Base-by-base conservation (phyloP, 176 grass and related monocot species). In the Luzula sylvatica region DNA sequence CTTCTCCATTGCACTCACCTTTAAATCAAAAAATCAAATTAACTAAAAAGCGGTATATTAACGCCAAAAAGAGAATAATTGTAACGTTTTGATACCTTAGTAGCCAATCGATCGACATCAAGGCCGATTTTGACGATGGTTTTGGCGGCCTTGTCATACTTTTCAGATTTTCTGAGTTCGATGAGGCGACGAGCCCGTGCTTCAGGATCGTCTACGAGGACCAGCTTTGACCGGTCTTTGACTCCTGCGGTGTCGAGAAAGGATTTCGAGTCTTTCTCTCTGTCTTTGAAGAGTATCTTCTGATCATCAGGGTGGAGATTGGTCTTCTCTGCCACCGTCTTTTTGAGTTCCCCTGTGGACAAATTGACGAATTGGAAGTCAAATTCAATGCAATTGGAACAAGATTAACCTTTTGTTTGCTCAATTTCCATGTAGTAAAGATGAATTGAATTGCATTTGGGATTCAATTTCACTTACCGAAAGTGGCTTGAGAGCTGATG, bases 161-260 rank as follows among this genome's bases (percentile, higher is more conserved):
- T 69, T 1, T 78, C 75, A 26, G 35, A 59, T 16, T 78, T 81
- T 41, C 75, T 81, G 74, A 87, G 50, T 78, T 92, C 78, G 45
- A 98, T 70, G 26, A 98, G 82, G n/a, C 93, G 93, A 11, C 84
- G 71, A 13, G 86, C 86, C 23, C 64, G 75, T 16, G 86, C 86
- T 56, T 81, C 74, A 11, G 93, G 75, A 72, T 98, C 93, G 50
- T 98, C 86, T 4, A 87, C 20, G 21, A 87, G 42, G 4, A 63
- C 65, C 1, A 98, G n/a, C 93, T 87, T 98, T 26, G 93, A 98
- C 3, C 82, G 61, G 69, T 98, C 86, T 65, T 80, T 92, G 21
- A 98, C 86, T 15, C 86, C 86, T 60, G 76, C 67, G 50, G 54
- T 69, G 78, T 98, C 86, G 3, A 98, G 86, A 69, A 92, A 92